Conservation (phyloP, 192 early-diverging fungal species). For the Mortierella hygrophila region DNA sequence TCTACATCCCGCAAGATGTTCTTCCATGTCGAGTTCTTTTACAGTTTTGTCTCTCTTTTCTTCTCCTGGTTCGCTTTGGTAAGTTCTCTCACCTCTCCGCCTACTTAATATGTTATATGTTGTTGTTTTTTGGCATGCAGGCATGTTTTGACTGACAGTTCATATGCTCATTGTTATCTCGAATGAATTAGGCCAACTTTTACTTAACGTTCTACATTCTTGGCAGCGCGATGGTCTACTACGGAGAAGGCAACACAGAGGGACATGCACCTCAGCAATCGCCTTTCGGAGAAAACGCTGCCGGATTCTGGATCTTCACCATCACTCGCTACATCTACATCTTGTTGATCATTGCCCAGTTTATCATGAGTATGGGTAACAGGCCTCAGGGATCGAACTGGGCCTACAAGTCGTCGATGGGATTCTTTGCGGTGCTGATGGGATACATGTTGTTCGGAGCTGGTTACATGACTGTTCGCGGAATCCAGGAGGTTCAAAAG, state of each 20-base stretch:
- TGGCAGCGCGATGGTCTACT: constrained; percentile 64
- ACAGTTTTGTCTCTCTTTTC: constrained; percentile 83
- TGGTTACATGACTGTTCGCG: constrained; percentile 60
- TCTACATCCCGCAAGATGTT: constrained; percentile 77
- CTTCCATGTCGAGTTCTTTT: constrained; percentile 83
- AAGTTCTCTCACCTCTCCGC: constrained; percentile 20
- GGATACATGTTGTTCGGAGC: constrained; percentile 68
- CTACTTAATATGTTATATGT: constrained; percentile 47
- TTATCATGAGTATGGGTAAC: constrained; percentile 95
- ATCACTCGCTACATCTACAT: constrained; percentile 73
- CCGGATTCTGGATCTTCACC: constrained; percentile 67
- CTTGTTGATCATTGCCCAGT: constrained; percentile 82
- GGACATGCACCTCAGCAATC: constrained; percentile 19
- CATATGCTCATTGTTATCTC: constrained; percentile 6
- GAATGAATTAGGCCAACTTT: constrained; percentile 75
- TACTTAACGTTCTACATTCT: constrained; percentile 94
- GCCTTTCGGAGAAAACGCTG: constrained; percentile 56
- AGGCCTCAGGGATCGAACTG: constrained; percentile 90
- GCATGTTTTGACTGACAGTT: background rate
- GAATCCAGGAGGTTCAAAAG: constrained; percentile 42
- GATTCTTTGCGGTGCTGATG: constrained; percentile 64
- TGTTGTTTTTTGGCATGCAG: background rate
- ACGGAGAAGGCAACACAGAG: background rate
- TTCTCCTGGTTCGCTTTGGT: constrained; percentile 94
- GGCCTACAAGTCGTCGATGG: constrained; percentile 65